Evolutionary conservation across 2,329 filamentous ascomycete genomes (phyloP).

Genomic region (Nigrospora osmanthi): DNA sequence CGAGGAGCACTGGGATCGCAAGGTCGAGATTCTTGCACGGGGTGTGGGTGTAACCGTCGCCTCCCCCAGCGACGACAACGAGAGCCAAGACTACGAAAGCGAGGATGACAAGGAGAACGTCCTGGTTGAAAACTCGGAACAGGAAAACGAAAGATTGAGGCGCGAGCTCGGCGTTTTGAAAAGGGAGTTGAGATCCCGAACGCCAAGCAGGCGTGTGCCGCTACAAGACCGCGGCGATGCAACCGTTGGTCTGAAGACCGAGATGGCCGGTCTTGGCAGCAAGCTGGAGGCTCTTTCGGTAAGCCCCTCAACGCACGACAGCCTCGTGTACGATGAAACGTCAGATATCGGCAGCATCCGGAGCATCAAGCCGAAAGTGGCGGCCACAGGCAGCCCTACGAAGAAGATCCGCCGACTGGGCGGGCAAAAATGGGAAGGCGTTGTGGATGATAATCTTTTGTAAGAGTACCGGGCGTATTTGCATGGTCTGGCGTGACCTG

Average conservation of each 20-base stretch:
- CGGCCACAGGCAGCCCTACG: not conserved
- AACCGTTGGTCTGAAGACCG: constrained; percentile 15
- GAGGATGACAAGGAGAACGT: constrained; percentile 54
- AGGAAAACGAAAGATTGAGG: constrained; percentile 64
- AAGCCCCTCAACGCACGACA: constrained; percentile 7
- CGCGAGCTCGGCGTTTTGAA: constrained; percentile 57
- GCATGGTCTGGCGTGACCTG: no score
- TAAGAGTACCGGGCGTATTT: no score
- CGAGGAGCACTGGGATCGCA: constrained; percentile 81
- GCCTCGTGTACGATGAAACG: not conserved
- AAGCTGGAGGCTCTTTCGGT: constrained; percentile 45
- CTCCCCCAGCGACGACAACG: constrained; percentile 32
- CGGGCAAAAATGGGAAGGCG: not conserved
- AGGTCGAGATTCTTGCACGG: constrained; percentile 66
- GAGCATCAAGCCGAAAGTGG: not conserved
- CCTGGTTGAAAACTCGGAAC: constrained; percentile 54
- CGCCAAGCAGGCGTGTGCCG: constrained; percentile 52
- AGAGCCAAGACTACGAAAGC: constrained; percentile 37
- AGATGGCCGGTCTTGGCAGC: constrained; percentile 28
- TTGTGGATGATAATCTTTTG: not conserved
- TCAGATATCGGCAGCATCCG: not conserved
- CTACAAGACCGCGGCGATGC: constrained; percentile 47
- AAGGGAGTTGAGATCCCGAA: constrained; percentile 56
- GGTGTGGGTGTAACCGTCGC: constrained; percentile 37
- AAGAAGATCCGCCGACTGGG: constrained; percentile 1